Base-by-base conservation (phyloP, 140 eudicot genomes). In the Anethum foeniculum region DNA sequence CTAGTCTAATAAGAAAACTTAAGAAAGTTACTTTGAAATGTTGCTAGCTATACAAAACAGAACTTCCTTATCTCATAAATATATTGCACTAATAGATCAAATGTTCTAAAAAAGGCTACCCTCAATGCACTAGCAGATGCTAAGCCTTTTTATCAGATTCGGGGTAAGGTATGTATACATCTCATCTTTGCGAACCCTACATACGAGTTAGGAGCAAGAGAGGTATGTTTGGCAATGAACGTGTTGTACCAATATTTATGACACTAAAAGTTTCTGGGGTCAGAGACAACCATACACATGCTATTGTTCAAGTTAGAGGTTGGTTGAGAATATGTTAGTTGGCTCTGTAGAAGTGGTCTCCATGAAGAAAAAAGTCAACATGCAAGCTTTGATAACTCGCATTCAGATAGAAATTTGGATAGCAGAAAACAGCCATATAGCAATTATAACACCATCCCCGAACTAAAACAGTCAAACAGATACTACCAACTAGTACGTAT, bases 281-380 rank as follows among this genome's bases (percentile, higher is more conserved):
- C 43, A 6, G 21, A 44, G 49, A 10, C 78, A 44, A 25, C 60
- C 21, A 25, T 21, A 74, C 19, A 74, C 38, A 14, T 74, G 60
- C 39, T 30, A 41, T 43, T 25, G 56, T 74, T 44, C 34, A 73
- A 44, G 51, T 21, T 6, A 38, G 21, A 73, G 30, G 77, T 73
- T 73, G 43, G 74, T 32, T 68, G 74, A 68, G 10, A 65, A 65
- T 27, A 2, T 13, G 74, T 14, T 13, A 16, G 43, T 32, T 28
- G 41, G 74, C n/a, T 5, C 1, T 14, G 43, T 30, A 6, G 0
- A 14, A 67, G 41, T 67, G 43, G 43, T 67, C 73, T 32, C 43
- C 73, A 14, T 67, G 73, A 30, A 67, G 9, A 34, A 68, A 68
- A 68, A 68, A 68, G 44, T 68, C 74, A 68, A 68, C 44, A 14